phyloP scores from a whole-genome alignment of 768 basidiomycete species.

The Boletus patriciae region DNA sequence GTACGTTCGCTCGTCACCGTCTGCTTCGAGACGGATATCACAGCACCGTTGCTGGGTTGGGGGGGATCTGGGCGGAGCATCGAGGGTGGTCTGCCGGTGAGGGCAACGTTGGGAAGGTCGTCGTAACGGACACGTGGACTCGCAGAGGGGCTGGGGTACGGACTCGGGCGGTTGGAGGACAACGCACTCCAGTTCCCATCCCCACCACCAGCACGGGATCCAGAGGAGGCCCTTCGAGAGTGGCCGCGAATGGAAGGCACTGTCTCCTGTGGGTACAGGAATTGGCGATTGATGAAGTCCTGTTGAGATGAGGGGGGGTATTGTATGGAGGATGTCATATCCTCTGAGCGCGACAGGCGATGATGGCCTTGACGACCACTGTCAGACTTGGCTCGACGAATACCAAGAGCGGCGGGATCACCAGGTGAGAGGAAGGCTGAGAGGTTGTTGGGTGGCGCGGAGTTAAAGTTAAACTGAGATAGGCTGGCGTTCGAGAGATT shows the following conservation, averaged over 20 bases:
- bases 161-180: constrained; percentile 48
- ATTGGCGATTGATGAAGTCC: constrained; percentile 45
- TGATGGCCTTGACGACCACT: constrained; percentile 42
- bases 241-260: constrained; percentile 42
- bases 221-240: constrained; percentile 43
- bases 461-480: constrained; percentile 38
- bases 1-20: constrained; percentile 93
- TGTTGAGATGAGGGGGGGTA: constrained; percentile 41
- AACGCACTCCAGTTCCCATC: constrained; percentile 35
- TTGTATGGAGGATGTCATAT: constrained; percentile 40
- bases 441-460: constrained; percentile 36
- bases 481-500: constrained; percentile 26
- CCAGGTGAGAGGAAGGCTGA: constrained; percentile 39
- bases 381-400: constrained; percentile 57
- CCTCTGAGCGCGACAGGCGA: constrained; percentile 63
- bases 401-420: constrained; percentile 26
- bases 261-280: constrained; percentile 41
- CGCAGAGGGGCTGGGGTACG: constrained; percentile 69
- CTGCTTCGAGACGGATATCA: constrained; percentile 53
- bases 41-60: constrained; percentile 1
- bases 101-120: constrained; percentile 44
- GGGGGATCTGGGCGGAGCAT: constrained; percentile 25
- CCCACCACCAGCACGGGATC: constrained; percentile 33
- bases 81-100: constrained; percentile 22
- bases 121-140: constrained; percentile 55